Conservation (phyloP, 2,329 filamentous ascomycete genomes). For the Hypoxylon sp. region DNA sequence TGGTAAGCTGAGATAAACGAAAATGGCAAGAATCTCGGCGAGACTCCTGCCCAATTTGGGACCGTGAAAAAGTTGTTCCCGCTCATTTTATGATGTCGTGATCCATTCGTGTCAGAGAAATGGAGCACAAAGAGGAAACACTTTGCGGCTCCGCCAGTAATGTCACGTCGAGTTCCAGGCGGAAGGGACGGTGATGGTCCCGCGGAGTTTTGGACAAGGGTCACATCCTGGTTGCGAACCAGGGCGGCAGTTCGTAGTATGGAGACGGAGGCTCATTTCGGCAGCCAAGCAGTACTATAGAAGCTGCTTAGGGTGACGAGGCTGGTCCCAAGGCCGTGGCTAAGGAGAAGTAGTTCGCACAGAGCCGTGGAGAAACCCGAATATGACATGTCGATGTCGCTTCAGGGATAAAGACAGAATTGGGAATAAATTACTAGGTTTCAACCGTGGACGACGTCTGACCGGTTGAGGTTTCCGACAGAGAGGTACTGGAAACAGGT, state of each 20-base stretch:
- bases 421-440: constrained; percentile 5
- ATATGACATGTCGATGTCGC: constrained; percentile 32
- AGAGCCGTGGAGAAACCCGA: constrained; percentile 21
- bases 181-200: constrained; percentile 36
- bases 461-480: constrained; percentile 23
- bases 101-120: constrained; percentile 21
- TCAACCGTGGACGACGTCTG: constrained; percentile 13
- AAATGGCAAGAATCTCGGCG: constrained; percentile 24
- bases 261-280: constrained; percentile 13
- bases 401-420: constrained; percentile 23
- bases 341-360: constrained; percentile 29
- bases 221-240: neutral
- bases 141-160: constrained; percentile 35
- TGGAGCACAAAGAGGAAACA: constrained; percentile 7
- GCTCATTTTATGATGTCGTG: constrained; percentile 27
- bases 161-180: constrained; percentile 31
- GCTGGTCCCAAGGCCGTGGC: constrained; percentile 34
- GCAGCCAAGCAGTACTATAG: constrained; percentile 4
- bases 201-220: constrained; percentile 23
- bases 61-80: constrained; percentile 10
- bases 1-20: constrained; percentile 6
- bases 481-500: constrained; percentile 19
- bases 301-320: constrained; percentile 15
- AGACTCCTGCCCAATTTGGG: constrained; percentile 6
- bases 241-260: constrained; percentile 23